Conservation (phyloP, 1,284 basidiomycete species). For the Cryptococcus sp. region DNA sequence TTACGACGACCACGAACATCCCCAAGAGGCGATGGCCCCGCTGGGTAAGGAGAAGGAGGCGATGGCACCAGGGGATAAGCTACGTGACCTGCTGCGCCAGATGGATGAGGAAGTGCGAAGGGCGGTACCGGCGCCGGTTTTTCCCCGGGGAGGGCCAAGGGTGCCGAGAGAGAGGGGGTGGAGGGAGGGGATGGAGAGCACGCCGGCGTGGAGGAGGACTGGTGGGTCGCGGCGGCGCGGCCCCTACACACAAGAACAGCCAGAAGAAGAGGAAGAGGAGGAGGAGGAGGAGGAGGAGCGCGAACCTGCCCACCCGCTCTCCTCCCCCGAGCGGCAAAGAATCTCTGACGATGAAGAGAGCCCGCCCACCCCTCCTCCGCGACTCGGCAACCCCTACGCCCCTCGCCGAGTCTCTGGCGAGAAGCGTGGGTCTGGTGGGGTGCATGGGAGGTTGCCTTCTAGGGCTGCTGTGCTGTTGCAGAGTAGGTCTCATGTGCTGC, state of each 20-base stretch:
- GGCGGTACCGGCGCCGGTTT: background rate
- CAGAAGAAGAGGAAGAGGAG: conserved; percentile 5
- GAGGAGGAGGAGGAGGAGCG: conserved; percentile 9
- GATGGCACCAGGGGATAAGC: conserved; percentile 20
- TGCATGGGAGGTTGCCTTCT: conserved; percentile 17
- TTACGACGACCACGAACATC: conserved; percentile 7
- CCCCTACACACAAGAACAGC: background rate
- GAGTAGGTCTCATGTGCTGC: conserved; percentile 10
- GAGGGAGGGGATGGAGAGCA: background rate
- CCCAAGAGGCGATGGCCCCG: too few species aligned
- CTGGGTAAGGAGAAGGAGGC: background rate
- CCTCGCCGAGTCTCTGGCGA: conserved; percentile 14
- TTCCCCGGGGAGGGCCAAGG: background rate
- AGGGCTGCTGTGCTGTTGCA: conserved; percentile 25
- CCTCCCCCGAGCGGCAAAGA: background rate
- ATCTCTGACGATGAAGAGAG: conserved; percentile 15
- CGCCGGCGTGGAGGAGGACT: background rate
- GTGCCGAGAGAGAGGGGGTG: background rate
- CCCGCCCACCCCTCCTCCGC: conserved; percentile 41
- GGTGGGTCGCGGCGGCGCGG: too few species aligned
- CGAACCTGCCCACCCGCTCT: background rate
- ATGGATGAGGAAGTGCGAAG: conserved; percentile 27
- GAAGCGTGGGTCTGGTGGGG: conserved; percentile 5
- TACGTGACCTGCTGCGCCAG: conserved; percentile 22
- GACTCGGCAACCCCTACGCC: conserved; percentile 36